Percentiles rank a stretch among this genome's conserved stretches.
phyloP scores from a whole-genome alignment of 2,329 filamentous ascomycete genomes.

The Penicillium aurantiogriseum region DNA sequence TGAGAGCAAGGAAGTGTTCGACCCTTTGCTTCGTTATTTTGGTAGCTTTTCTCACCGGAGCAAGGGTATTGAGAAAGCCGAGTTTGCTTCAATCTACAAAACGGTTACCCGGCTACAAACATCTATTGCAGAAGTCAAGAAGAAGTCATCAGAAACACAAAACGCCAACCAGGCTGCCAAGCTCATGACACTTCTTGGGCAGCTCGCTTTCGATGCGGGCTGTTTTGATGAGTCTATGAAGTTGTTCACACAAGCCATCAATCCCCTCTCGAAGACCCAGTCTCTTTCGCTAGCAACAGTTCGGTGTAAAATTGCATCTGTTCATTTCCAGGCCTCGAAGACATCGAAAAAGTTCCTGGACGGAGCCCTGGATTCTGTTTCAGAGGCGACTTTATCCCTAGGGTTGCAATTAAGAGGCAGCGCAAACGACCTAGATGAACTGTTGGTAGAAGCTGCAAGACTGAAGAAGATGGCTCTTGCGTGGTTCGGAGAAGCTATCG shows the following conservation, averaged over 20 bases:
- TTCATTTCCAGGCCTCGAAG: slow-evolving; percentile 36
- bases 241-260: slow-evolving; percentile 34
- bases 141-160: slow-evolving; percentile 22
- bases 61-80: slow-evolving; percentile 34
- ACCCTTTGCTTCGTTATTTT: slow-evolving; percentile 44
- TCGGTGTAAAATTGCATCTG: slow-evolving; percentile 40
- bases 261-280: slow-evolving; percentile 32
- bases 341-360: slow-evolving; percentile 22
- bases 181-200: slow-evolving; percentile 37
- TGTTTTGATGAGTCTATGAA: slow-evolving; percentile 41
- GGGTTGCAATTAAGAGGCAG: slow-evolving; percentile 41
- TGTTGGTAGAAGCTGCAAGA: slow-evolving; percentile 44
- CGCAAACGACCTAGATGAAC: slow-evolving; percentile 43
- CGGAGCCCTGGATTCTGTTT: slow-evolving; percentile 27
- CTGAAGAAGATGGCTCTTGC: slow-evolving; percentile 44
- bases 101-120: slow-evolving; percentile 38
- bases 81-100: slow-evolving; percentile 39
- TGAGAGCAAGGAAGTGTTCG: slow-evolving; percentile 43
- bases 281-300: slow-evolving; percentile 38
- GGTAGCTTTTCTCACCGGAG: slow-evolving; percentile 37
- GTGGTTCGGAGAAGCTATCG: slow-evolving; percentile 34
- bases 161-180: slow-evolving; percentile 32
- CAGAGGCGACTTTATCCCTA: slow-evolving; percentile 36
- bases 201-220: slow-evolving; percentile 42
- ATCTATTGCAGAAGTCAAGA: slow-evolving; percentile 29